Base-by-base conservation (phyloP, 2,329 filamentous ascomycete genomes). In the Microdochium nivale region DNA sequence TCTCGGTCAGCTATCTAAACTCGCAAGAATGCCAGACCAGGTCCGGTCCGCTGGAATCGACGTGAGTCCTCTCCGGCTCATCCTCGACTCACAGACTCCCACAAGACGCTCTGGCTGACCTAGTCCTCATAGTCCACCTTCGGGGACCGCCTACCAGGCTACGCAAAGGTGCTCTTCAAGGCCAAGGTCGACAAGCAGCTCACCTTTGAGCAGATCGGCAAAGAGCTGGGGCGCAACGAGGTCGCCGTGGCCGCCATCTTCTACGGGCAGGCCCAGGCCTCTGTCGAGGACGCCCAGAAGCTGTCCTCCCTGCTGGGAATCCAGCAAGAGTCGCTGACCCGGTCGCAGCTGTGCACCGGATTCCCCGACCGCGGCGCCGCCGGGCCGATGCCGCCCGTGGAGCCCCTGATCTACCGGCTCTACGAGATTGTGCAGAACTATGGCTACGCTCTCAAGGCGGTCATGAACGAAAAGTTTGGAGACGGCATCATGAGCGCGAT, bases 401-500 rank as follows among this genome's bases (percentile, higher is more conserved):
- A 95, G 66, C 90, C 90, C 3, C 70, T 95, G 59, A 91, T 96
- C 64, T 97, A 97, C 69, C 78, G 92, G 2, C 68, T 96, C 54
- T 96, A 90, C 67, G 92, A 97, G 76, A 87, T 96, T 65, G 86
- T 97, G 55, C 91, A 96, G 73, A 97, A 96, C 68, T 96, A 96
- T 64, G 92, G 92, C 1, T 95, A 96, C 67, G 88, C 91, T 1
- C 96, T 95, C 72, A 96, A 96, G 78, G 91, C 90, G 1, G 81
- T 97, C 3, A 67, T 96, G 68, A 96, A 97, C 60, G 92, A 97
- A 79, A 96, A 96, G 77, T 90, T 90, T 65, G 87, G 87, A 0
- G 87, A 91, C 65, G 92, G 92, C 1, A 97, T 97, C 64, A 96
- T 97, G 92, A 95, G 90, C 65, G 92, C 91, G 1, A 96, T 96